phyloP scores from a whole-genome alignment of 2,329 filamentous ascomycete species.

The Nothophoma quercina region DNA sequence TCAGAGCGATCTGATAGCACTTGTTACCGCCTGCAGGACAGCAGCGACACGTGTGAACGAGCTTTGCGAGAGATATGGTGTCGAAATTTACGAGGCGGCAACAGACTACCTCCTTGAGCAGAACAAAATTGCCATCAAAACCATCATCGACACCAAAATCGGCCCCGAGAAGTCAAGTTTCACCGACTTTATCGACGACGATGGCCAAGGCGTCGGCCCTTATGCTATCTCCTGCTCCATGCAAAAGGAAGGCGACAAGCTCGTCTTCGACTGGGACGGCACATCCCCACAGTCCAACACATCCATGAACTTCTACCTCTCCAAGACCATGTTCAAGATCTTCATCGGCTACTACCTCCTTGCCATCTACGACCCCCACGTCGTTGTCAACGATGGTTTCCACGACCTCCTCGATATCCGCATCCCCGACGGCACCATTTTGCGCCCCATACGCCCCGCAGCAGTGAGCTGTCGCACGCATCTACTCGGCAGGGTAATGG shows the following conservation, averaged over 20 bases:
- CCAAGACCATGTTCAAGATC: constrained; percentile 61
- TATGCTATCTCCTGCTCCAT: constrained; percentile 59
- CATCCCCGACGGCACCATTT: constrained; percentile 56
- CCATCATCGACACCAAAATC: constrained; percentile 57
- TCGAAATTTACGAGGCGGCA: constrained; percentile 56
- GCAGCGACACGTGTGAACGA: constrained; percentile 56
- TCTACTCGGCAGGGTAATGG: constrained; percentile 57
- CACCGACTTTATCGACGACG: constrained; percentile 60
- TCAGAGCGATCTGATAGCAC: constrained; percentile 56
- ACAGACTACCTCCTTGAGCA: constrained; percentile 55
- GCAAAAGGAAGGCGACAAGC: constrained; percentile 53
- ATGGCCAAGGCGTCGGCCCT: constrained; percentile 56
- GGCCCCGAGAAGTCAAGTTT: constrained; percentile 53
- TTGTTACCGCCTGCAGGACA: constrained; percentile 57
- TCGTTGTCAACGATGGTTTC: constrained; percentile 61
- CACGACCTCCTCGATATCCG: constrained; percentile 59
- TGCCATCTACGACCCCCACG: constrained; percentile 58
- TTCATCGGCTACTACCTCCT: constrained; percentile 60
- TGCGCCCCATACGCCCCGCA: constrained; percentile 58
- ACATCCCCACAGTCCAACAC: constrained; percentile 57
- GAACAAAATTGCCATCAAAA: constrained; percentile 55
- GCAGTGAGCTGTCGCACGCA: constrained; percentile 59
- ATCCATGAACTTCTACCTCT: constrained; percentile 60
- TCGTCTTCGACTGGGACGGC: constrained; percentile 59
- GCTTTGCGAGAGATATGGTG: constrained; percentile 55